Base-by-base conservation (phyloP, 768 basidiomycete genomes). In the Pholiota microspora region DNA sequence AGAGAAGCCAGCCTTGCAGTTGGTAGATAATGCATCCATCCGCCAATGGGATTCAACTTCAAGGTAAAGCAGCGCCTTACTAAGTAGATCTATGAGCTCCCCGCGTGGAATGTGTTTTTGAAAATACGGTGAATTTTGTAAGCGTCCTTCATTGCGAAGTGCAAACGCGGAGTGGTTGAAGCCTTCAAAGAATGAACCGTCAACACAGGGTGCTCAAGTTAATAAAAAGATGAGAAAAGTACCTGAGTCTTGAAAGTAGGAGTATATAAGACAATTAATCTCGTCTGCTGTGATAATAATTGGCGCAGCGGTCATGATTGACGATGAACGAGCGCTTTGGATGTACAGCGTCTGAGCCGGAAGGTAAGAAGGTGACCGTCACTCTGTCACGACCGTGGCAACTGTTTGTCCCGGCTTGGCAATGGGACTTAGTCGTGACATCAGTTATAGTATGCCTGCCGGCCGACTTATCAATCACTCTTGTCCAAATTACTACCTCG, bases 41-140 rank as follows among this genome's bases (percentile, higher is more conserved):
- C 82, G 81, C 85, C 88, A 93, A 62, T 93, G 92, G 6, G 85
- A 79, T 73, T 94, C 92, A 49, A 89, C 88, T 71, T 94, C 92
- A 16, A 79, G 75, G 60, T 91, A 94, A 8, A 93, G 79, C 15
- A 94, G 73, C 3, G 92, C 84, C 70, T 91, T 93, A 65, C 81
- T 79, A 29, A 94, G 80, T 21, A 92, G 82, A 53, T 93, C 89
- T 35, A 92, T 75, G 23, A 94, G 79, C 65, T 92, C 89, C 9
- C 92, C 92, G 16, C 90, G 83, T 23, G 85, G 86, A 49, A 94
- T 85, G 56, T 89, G 86, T 64, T 86, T 88, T 59, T 79, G 75
- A 55, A 85, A 79, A 59, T 84, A 77, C 42, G 85, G 79, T 2
- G 88, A 88, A 56, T 77, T 77, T 52, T 91, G 86, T 46, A 93